Evolutionary conservation across 2,329 filamentous ascomycete species (phyloP).

Genomic region (Aspergillus transmontanensis): DNA sequence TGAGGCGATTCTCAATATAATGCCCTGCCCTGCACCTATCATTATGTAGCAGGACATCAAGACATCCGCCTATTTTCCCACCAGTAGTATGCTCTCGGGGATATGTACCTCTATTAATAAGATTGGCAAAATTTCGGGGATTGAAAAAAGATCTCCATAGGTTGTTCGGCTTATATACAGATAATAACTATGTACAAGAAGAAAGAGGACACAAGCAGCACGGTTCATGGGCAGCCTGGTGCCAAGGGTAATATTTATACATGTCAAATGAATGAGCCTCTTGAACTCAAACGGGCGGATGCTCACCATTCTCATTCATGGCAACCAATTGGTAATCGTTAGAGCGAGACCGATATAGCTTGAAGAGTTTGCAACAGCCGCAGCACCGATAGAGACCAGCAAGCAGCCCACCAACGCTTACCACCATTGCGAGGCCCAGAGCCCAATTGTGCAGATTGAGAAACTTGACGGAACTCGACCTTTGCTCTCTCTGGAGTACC

Average conservation of each 20-base stretch:
- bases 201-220: not conserved
- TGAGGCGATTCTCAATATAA: no score
- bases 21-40: no score
- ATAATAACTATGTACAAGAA: not conserved
- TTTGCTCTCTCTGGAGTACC: conserved; percentile 15
- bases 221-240: not conserved
- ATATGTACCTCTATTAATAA: no score
- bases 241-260: not conserved
- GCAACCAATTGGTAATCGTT: conserved; percentile 20
- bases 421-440: conserved; percentile 14
- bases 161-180: not conserved
- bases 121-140: not conserved
- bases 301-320: conserved; percentile 12
- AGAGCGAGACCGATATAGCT: conserved; percentile 8
- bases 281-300: not conserved
- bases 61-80: no score
- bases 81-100: no score
- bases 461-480: not conserved
- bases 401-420: conserved; percentile 16
- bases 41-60: no score
- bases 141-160: not conserved
- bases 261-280: not conserved
- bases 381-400: conserved; percentile 17
- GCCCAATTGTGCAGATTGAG: conserved; percentile 20
- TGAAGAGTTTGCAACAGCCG: conserved; percentile 5